phyloP scores from a whole-genome alignment of 2,329 filamentous ascomycete genomes.

The Colletotrichum sp. region DNA sequence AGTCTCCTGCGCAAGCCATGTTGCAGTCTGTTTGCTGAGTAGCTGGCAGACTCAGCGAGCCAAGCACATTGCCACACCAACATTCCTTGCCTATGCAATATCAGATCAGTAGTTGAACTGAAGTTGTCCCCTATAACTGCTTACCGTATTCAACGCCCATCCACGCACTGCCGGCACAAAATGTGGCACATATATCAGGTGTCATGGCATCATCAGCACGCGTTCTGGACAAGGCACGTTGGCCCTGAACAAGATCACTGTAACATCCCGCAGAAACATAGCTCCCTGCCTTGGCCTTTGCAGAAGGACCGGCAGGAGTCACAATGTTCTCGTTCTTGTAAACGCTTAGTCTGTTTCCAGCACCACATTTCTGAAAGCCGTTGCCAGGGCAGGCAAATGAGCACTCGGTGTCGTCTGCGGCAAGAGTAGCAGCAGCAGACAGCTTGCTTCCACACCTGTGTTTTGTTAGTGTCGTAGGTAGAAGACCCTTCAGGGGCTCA shows the following conservation, averaged over 20 bases:
- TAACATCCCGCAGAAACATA: slow-evolving; percentile 40
- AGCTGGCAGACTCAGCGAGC: slow-evolving; percentile 34
- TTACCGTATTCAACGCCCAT: slow-evolving; percentile 39
- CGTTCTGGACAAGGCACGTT: slow-evolving; percentile 31
- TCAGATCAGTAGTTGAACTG: neutral
- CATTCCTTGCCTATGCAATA: slow-evolving; percentile 7
- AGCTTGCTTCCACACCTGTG: slow-evolving; percentile 29
- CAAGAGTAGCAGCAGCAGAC: slow-evolving; percentile 9
- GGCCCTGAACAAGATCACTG: slow-evolving; percentile 32
- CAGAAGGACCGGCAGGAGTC: neutral
- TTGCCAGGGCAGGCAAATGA: slow-evolving; percentile 8
- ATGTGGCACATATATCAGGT: slow-evolving; percentile 35
- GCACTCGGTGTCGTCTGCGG: neutral
- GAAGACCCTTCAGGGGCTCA: neutral
- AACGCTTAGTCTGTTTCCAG: slow-evolving; percentile 7
- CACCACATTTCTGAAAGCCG: neutral
- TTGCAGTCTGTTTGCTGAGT: slow-evolving; percentile 40
- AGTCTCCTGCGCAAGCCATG: slow-evolving; percentile 44
- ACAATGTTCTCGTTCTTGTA: slow-evolving; percentile 16
- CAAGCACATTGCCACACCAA: slow-evolving; percentile 41
- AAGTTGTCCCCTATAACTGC: slow-evolving; percentile 23
- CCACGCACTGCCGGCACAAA: slow-evolving; percentile 32
- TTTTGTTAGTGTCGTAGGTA: neutral
- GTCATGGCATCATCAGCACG: slow-evolving; percentile 36
- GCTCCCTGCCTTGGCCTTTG: slow-evolving; percentile 23